Conservation (phyloP, 768 basidiomycete species). For the Collybia nuda region DNA sequence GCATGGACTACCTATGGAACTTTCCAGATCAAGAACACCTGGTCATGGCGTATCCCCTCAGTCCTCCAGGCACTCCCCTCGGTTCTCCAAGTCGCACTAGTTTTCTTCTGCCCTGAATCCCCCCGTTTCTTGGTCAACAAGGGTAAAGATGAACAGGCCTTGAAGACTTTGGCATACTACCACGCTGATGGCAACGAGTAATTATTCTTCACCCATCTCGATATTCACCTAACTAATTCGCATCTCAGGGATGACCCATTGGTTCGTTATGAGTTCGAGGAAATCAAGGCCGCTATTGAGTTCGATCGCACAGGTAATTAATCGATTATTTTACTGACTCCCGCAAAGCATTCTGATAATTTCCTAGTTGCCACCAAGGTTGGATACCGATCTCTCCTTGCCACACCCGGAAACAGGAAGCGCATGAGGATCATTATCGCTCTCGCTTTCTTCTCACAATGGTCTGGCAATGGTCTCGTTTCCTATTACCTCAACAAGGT, state of each 20-base stretch:
- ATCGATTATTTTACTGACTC: neutral
- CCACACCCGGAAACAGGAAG: constrained; percentile 68
- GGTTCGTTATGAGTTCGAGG: constrained; percentile 72
- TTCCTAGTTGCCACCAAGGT: constrained; percentile 49
- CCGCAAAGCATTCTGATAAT: neutral
- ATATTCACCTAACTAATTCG: neutral
- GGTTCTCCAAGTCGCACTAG: constrained; percentile 58
- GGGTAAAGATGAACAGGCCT: constrained; percentile 68
- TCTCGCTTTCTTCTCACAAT: constrained; percentile 82
- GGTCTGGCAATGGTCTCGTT: constrained; percentile 84
- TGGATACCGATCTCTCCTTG: constrained; percentile 69
- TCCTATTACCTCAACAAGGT: constrained; percentile 82
- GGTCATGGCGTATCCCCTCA: constrained; percentile 86
- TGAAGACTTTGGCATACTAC: constrained; percentile 74
- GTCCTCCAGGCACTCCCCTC: constrained; percentile 71
- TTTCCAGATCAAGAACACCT: constrained; percentile 62
- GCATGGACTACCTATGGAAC: constrained; percentile 89
- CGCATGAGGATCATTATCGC: constrained; percentile 78
- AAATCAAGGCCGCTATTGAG: constrained; percentile 77
- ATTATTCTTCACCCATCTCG: constrained; percentile 10
- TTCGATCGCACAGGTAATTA: constrained; percentile 50
- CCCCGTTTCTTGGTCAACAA: constrained; percentile 83
- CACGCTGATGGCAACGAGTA: constrained; percentile 75
- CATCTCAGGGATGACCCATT: constrained; percentile 54
- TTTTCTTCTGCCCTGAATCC: constrained; percentile 78